Base-by-base conservation (phyloP, 2,329 filamentous ascomycete genomes). In the Lachnellula suecica region DNA sequence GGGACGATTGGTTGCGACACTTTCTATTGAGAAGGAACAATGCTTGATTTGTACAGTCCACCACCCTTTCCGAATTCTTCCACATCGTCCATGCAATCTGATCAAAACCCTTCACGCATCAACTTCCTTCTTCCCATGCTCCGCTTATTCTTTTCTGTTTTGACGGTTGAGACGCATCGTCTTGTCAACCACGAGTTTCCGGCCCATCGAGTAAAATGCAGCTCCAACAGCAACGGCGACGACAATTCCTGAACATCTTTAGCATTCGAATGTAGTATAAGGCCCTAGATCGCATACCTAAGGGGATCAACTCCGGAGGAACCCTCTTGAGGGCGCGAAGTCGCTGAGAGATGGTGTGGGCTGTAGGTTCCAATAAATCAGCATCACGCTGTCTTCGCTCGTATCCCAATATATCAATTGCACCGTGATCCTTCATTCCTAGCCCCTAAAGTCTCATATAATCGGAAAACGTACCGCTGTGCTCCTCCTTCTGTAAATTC, bases 271-370 rank as follows among this genome's bases (percentile, higher is more conserved):
- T 49, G 20, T 8, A 22, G 13, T 43, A 20, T 11, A 9, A 31
- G 23, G 15, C 8, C 11, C 15, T n/a, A 41, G 4, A 24, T 25
- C 9, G 77, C 84, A 73, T 86, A 96, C 92, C 92, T 66, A 99
- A 87, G 69, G 94, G 94, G 65, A 92, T 84, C 82, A 99, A 82
- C 82, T 99, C 94, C 64, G 91, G 85, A 64, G 94, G 94, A 70
- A 97, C 88, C 76, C 86, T 85, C 82, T 88, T 92, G 69, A 97
- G 81, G 71, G 85, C 87, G 72, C 92, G 89, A 67, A 99, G 81
- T 72, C 93, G 90, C 80, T 97, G 94, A 63, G 93, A 96, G 74
- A 97, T 85, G 67, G 93, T 97, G 79, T 97, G 94, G 71, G 91
- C 94, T 99, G 65, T 62, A 59, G 51, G n/a, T 57, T 45, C 10